Evolutionary conservation across 2,329 filamentous ascomycete species (phyloP).

Genomic region (Bipolaris sorokiniana): DNA sequence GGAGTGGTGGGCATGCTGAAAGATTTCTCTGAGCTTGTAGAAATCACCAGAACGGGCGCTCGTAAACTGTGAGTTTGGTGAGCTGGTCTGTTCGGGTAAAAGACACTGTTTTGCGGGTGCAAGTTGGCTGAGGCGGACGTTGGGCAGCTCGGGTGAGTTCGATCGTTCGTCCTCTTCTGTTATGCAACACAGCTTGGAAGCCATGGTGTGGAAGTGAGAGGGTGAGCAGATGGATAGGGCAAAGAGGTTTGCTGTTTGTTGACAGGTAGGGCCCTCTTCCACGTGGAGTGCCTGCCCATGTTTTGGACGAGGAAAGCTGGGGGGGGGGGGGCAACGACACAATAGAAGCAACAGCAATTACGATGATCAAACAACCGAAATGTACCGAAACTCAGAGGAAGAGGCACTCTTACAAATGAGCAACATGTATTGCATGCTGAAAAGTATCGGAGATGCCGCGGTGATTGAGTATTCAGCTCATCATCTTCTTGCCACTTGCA

Average conservation of each 20-base stretch:
- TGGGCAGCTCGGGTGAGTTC: constrained; percentile 43
- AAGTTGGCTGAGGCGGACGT: constrained; percentile 36
- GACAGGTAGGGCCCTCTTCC: not conserved
- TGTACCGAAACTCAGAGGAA: not conserved
- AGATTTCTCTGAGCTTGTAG: constrained; percentile 44
- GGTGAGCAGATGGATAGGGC: not conserved
- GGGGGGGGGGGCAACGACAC: not conserved
- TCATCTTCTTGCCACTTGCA: constrained; percentile 45
- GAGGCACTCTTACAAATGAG: not conserved
- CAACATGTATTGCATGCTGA: not conserved
- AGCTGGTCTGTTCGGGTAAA: constrained; percentile 23
- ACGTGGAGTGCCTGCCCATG: constrained; percentile 8
- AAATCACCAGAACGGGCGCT: constrained; percentile 41
- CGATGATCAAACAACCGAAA: no score
- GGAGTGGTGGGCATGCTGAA: constrained; percentile 34
- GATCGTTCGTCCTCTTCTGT: constrained; percentile 36
- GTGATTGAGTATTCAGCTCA: constrained; percentile 28
- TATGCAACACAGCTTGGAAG: constrained; percentile 44
- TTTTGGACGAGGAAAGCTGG: not conserved
- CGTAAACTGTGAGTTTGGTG: constrained; percentile 37
- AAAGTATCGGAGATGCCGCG: not conserved
- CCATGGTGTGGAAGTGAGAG: constrained; percentile 26
- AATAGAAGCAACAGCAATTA: not conserved
- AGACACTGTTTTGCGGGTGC: constrained; percentile 38
- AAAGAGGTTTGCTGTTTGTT: constrained; percentile 6